Percentiles rank a stretch among this genome's conserved stretches.
Conservation (phyloP, 139 green algal genomes). For the Nannochloris sp. region DNA sequence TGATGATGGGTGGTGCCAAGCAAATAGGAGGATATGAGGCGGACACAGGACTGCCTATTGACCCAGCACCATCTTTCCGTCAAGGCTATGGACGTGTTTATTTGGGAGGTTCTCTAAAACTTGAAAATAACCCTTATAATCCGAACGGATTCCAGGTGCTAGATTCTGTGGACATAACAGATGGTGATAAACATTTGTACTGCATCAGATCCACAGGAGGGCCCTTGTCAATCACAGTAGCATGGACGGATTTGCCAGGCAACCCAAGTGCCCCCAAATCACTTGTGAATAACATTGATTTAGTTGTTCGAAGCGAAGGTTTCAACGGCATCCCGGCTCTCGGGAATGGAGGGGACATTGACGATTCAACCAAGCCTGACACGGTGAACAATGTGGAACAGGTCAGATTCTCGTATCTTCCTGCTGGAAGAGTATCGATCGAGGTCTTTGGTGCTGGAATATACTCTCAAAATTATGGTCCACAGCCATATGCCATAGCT, state of each 20-base stretch:
- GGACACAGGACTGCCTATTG: conserved; percentile 51
- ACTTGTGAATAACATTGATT: conserved; percentile 86
- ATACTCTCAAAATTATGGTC: conserved; percentile 6
- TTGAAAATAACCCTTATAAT: conserved; percentile 11
- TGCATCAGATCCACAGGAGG: conserved; percentile 54
- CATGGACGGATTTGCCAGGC: conserved; percentile 28
- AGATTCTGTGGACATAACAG: conserved; percentile 14
- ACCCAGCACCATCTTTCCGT: conserved; percentile 46
- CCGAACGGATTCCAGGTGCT: conserved; percentile 9
- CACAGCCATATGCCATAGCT: conserved; percentile 65
- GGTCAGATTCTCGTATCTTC: conserved; percentile 36
- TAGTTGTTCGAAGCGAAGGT: conserved; percentile 49
- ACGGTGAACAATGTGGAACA: conserved; percentile 73
- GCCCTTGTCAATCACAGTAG: conserved; percentile 63
- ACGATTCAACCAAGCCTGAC: conserved; percentile 33
- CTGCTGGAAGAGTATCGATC: conserved; percentile 53
- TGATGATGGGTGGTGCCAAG: conserved; percentile 51
- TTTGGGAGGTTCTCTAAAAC: conserved; percentile 24
- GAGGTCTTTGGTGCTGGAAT: conserved; percentile 21
- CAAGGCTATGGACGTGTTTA: conserved; percentile 70
- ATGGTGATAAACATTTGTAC: conserved; percentile 37
- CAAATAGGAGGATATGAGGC: conserved; percentile 31
- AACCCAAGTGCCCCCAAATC: conserved; percentile 10
- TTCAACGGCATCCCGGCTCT: conserved; percentile 41
- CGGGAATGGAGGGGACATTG: conserved; percentile 47